Evolutionary conservation across 2,329 filamentous ascomycete genomes (phyloP).

Genomic region (Fusarium stilboides): DNA sequence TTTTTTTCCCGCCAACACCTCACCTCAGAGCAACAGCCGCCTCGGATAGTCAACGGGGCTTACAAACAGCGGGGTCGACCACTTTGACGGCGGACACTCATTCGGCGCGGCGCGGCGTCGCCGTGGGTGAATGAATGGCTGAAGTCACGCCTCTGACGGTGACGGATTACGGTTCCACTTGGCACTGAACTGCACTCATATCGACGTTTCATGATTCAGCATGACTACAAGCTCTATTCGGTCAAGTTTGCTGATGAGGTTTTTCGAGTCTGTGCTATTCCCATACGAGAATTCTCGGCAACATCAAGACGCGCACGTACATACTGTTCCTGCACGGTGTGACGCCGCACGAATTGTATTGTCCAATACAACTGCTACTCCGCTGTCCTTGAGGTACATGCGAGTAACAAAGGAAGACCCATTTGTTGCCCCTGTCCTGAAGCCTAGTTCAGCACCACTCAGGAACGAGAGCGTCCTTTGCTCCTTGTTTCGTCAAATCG

Average conservation of each 20-base stretch:
- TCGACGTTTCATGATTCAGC: constrained; percentile 41
- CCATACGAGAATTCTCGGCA: constrained; percentile 7
- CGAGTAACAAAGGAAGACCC: constrained; percentile 20
- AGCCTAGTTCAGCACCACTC: constrained; percentile 31
- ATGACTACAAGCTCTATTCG: constrained; percentile 10
- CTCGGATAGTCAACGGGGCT: constrained; percentile 16
- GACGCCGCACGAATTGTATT: constrained; percentile 9
- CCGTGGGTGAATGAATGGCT: constrained; percentile 23
- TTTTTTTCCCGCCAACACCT: constrained; percentile 11
- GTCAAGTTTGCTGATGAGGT: constrained; percentile 11
- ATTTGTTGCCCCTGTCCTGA: constrained; percentile 31
- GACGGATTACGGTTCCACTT: constrained; percentile 24
- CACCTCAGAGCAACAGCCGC: neutral
- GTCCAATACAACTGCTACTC: constrained; percentile 1
- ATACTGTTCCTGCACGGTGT: constrained; percentile 1
- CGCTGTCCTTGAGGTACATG: constrained; percentile 16
- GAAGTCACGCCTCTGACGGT: constrained; percentile 1
- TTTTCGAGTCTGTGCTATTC: constrained; percentile 19
- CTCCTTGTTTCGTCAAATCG: constrained; percentile 42
- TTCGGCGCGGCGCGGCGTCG: constrained; percentile 31
- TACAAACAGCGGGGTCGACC: constrained; percentile 30
- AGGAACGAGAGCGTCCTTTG: constrained; percentile 30
- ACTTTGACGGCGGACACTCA: constrained; percentile 19
- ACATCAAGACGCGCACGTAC: neutral
- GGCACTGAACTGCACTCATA: constrained; percentile 19